Conservation (phyloP, 2,329 filamentous ascomycete genomes). For the Ophiostoma fasciatum region DNA sequence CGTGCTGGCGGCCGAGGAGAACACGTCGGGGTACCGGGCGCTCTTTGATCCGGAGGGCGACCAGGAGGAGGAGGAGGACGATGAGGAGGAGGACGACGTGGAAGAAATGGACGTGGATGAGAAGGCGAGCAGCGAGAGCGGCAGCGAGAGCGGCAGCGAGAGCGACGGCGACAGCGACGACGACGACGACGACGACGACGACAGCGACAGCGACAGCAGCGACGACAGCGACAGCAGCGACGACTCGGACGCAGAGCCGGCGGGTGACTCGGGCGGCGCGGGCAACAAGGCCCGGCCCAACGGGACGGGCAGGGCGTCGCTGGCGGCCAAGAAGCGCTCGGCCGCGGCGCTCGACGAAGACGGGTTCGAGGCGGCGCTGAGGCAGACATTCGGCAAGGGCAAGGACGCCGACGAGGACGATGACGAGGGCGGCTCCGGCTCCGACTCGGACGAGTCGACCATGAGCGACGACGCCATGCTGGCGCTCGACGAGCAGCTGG, state of each 20-base stretch:
- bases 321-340: not conserved
- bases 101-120: slow-evolving; percentile 26
- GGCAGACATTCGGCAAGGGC: slow-evolving; percentile 53
- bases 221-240: slow-evolving; percentile 22
- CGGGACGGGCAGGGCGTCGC: not conserved
- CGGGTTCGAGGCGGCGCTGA: slow-evolving; percentile 55
- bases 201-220: slow-evolving; percentile 17
- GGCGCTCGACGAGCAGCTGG: slow-evolving; percentile 66
- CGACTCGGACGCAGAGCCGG: not conserved
- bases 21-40: slow-evolving; percentile 65
- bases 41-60: slow-evolving; percentile 54
- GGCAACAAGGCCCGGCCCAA: not conserved
- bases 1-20: slow-evolving; percentile 68
- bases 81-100: slow-evolving; percentile 33
- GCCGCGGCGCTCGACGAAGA: not conserved
- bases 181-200: slow-evolving; percentile 17
- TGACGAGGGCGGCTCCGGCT: slow-evolving; percentile 32
- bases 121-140: no score
- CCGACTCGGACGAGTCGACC: slow-evolving; percentile 44
- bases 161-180: slow-evolving; percentile 25
- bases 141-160: no score
- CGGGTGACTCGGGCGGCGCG: not conserved
- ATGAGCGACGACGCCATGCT: slow-evolving; percentile 98
- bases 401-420: slow-evolving; percentile 37
- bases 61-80: slow-evolving; percentile 20